Conservation (phyloP, 2,329 filamentous ascomycete species). For the Penicillium aurantiogriseum region DNA sequence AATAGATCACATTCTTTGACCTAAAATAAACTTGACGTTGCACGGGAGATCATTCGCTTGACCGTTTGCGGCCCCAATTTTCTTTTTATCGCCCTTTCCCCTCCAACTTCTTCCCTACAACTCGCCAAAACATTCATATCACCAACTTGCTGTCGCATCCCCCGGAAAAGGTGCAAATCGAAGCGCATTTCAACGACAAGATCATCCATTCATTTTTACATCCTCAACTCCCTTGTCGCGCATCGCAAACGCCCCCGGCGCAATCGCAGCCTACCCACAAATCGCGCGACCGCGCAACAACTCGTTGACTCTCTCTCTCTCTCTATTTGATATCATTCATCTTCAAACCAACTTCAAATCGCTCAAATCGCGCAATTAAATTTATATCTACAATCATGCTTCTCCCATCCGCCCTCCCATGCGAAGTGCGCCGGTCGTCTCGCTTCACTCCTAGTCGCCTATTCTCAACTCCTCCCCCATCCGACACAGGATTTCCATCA, state of each 20-base stretch:
- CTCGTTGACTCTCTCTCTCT: constrained; percentile 2
- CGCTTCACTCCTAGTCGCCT: constrained; percentile 37
- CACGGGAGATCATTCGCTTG: constrained; percentile 24
- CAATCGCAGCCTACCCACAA: constrained; percentile 27
- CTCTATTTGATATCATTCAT: neutral
- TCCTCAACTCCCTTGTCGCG: constrained; percentile 17
- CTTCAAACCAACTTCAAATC: constrained; percentile 7
- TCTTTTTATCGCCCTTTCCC: constrained; percentile 27
- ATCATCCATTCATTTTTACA: constrained; percentile 20
- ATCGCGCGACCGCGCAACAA: constrained; percentile 22
- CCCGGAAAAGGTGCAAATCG: constrained; percentile 20
- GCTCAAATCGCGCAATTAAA: constrained; percentile 1
- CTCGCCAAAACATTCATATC: constrained; percentile 54
- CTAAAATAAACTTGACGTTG: constrained; percentile 4
- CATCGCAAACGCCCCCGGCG: constrained; percentile 33
- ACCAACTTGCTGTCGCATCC: constrained; percentile 52
- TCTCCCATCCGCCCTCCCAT: constrained; percentile 47
- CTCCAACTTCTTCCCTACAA: constrained; percentile 18
- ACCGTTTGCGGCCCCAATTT: constrained; percentile 27
- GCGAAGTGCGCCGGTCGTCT: constrained; percentile 43
- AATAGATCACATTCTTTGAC: constrained; percentile 8
- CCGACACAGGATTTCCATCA: constrained; percentile 34
- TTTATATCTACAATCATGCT: constrained; percentile 35
- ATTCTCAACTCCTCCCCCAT: constrained; percentile 42
- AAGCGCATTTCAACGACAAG: constrained; percentile 24